Evolutionary conservation across 495 filamentous ascomycete species (phyloP), one percentile per base, ranked within the genome.

Genomic region (Hypoxylon trugodes): DNA sequence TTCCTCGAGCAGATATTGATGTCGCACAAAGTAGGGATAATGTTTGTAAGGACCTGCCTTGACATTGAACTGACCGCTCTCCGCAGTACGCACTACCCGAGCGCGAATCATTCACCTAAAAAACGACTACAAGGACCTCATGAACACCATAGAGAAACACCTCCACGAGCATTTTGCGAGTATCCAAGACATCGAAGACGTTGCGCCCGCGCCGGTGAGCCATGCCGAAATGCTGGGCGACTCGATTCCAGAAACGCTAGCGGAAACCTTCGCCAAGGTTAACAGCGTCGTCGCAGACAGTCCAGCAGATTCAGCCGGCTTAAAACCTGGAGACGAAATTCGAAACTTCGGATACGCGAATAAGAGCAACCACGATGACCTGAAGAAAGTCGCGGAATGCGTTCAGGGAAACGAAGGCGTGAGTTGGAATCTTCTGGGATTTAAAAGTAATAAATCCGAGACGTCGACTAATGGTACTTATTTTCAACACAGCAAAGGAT

Each of bases 111-210:
- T 97, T 41, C 84, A 86, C 65, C 84, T 97, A 24, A 87, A 88
- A 53, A 97, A 96, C 71, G 96, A 99, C 77, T 92, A 95, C 75
- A 97, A 97, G 73, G 86, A 86, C 13, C 76, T 97, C 32, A 96
- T 97, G 91, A 76, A 73, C 47, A 74, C 82, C 37, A 87, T 98
- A 65, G 96, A 98, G 75, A 85, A 84, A 60, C 87, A 86, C 12
- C 81, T 98, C 3, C 91, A 98, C 69, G 87, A 87, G 43, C 90
- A 94, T 60, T 89, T 90, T 69, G 87, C 88, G 2, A 78, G 68
- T 47, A 60, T 82, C 10, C 69, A 75, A 48, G 79, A 79, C 13
- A 52, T 59, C 15, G 74, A 70, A 37, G 68, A 74, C 40, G 42
- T 64, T 1, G 37, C 32, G 9, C 43, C 58, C 15, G 45, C 51